Conservation (phyloP, 2,329 filamentous ascomycete species). For the Berkeleyomyces basicola region DNA sequence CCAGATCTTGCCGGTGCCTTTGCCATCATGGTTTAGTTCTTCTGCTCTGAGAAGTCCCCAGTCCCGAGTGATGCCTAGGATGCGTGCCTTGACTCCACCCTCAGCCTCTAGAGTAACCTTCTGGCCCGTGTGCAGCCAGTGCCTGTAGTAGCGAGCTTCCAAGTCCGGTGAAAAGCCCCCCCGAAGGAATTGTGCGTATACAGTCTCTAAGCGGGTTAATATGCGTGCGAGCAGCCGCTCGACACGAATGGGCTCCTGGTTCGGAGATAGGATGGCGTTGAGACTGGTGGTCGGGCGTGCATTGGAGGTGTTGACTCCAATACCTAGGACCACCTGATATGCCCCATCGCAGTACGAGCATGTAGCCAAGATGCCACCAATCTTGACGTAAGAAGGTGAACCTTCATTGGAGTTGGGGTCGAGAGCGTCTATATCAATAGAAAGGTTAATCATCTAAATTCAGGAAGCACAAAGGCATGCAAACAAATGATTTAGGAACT, state of each 20-base stretch:
- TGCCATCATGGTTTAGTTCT: slow-evolving; percentile 58
- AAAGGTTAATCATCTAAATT: neutral
- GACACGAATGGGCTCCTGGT: slow-evolving; percentile 41
- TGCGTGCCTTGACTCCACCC: slow-evolving; percentile 54
- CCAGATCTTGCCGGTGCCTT: slow-evolving; percentile 61
- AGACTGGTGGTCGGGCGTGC: slow-evolving; percentile 74
- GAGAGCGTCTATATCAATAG: slow-evolving; percentile 35
- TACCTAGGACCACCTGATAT: slow-evolving; percentile 74
- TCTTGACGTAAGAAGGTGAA: slow-evolving; percentile 55
- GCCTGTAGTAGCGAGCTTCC: slow-evolving; percentile 58
- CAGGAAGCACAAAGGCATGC: neutral
- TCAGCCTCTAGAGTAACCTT: slow-evolving; percentile 62
- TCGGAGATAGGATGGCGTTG: slow-evolving; percentile 44
- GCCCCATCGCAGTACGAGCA: slow-evolving; percentile 59
- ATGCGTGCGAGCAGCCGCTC: slow-evolving; percentile 74
- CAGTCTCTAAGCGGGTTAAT: slow-evolving; percentile 56
- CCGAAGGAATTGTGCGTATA: slow-evolving; percentile 60
- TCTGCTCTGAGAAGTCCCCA: slow-evolving; percentile 78
- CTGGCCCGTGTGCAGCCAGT: slow-evolving; percentile 74
- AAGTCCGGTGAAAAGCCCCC: slow-evolving; percentile 59
- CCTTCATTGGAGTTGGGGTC: slow-evolving; percentile 40
- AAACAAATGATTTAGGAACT: slow-evolving; percentile 18
- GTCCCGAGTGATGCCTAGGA: slow-evolving; percentile 79
- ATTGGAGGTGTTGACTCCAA: slow-evolving; percentile 77
- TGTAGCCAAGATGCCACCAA: slow-evolving; percentile 84